Evolutionary conservation across 306 rosid species (phyloP), one percentile per base, ranked within the genome.

Genomic region (Pterocarpus macrocarpus): DNA sequence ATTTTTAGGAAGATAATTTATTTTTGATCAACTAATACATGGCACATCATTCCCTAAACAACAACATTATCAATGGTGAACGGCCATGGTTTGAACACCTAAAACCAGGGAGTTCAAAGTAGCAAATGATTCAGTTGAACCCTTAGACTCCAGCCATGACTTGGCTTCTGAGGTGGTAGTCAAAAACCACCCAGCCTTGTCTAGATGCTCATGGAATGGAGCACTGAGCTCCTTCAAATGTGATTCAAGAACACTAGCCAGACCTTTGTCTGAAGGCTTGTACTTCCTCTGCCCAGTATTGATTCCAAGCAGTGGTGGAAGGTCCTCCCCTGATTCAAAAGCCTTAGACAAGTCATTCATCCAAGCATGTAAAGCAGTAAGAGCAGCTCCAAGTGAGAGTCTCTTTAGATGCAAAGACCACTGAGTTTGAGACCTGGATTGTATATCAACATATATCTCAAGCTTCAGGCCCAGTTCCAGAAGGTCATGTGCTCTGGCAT

Each of bases 301-400:
- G 71, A 95, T 89, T 82, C 97, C 97, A 62, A 95, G 92, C 77
- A 91, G 74, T 2, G 94, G 95, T 5, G 98, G 99, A 81, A 95
- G 86, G 80, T 91, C 92, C 83, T 91, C 96, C 69, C 86, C 91
- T 15, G 88, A 86, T 85, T 88, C 87, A 85, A 89, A 64, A 17
- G 87, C 85, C 81, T 66, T 87, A 17, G 89, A 81, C 81, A 95
- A 84, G 88, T 95, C 97, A 82, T 83, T 85, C 47, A 93, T 87
- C 99, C 99, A 95, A 83, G 86, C 90, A 74, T 88, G 94, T 39
- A 95, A 83, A 1, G 96, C 95, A 5, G 96, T 95, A 22, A 90
- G 82, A 72, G 93, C 97, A 63, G 99, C 97, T 55, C 97, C 98
- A 63, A 90, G 87, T 10, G 99, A 95, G 71, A 95, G 98, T 63